phyloP scores from a whole-genome alignment of 768 basidiomycete species.

The Cystofilobasidium capitatum region DNA sequence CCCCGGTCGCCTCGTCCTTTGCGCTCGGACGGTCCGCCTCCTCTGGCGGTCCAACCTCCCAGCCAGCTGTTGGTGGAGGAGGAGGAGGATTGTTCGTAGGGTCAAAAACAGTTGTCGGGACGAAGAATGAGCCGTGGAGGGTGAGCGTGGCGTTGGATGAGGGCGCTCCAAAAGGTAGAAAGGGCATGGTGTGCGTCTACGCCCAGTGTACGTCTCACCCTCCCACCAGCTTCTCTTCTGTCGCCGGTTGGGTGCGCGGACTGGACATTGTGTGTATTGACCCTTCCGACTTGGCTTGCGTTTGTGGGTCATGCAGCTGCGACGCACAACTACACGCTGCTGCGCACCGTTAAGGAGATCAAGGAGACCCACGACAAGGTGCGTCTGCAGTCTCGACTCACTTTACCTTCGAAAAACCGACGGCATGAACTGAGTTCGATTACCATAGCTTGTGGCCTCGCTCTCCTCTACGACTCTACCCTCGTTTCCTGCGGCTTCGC shows the following conservation, averaged over 20 bases:
- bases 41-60: too few species aligned
- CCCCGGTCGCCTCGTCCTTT: too few species aligned
- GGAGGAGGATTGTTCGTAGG: too few species aligned
- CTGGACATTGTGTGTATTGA: not conserved
- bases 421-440: not conserved
- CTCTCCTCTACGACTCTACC: not conserved
- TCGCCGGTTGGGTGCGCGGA: not conserved
- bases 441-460: not conserved
- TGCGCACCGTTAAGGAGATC: constrained; percentile 64
- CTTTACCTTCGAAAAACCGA: not conserved
- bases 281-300: constrained; percentile 31
- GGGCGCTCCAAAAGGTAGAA: not conserved
- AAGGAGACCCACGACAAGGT: constrained; percentile 67
- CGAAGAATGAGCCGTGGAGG: not conserved
- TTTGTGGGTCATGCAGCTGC: constrained; percentile 50
- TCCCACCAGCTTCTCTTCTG: not conserved
- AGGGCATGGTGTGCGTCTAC: constrained; percentile 9
- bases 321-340: constrained; percentile 79
- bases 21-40: too few species aligned
- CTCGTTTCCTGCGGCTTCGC: not conserved
- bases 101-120: too few species aligned
- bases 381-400: constrained; percentile 1
- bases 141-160: constrained; percentile 1
- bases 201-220: not conserved
- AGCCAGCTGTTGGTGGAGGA: too few species aligned